A percentile compares a stretch with the other conserved stretches of the same genome.
These are phyloP conservation scores for Rachicladosporium sp. DNA, from an alignment of 2,329 filamentous ascomycete species.

Conservation along the genomic window DNA sequence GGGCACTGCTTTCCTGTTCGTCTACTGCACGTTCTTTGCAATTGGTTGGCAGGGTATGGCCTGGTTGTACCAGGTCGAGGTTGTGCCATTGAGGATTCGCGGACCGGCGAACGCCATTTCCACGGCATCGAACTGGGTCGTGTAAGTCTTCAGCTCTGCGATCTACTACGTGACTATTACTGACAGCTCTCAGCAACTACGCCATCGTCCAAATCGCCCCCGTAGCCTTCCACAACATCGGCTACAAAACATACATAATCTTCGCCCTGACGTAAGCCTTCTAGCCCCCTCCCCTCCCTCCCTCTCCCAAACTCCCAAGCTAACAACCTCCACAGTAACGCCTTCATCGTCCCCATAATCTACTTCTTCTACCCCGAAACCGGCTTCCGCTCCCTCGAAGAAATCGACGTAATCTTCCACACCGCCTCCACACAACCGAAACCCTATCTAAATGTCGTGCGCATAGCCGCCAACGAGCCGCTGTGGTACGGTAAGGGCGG, in stretches of 20 bases:
- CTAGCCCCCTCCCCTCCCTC: too few species aligned
- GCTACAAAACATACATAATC: slow-evolving; percentile 5
- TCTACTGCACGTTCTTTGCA: slow-evolving; percentile 18
- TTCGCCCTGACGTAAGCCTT: slow-evolving; percentile 2
- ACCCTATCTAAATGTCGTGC: slow-evolving; percentile 4
- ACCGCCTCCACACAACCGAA: slow-evolving; percentile 1
- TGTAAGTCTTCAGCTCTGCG: background rate
- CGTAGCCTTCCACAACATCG: slow-evolving; percentile 6
- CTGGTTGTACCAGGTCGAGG: slow-evolving; percentile 16
- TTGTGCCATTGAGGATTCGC: slow-evolving; percentile 23
- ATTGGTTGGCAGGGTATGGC: slow-evolving; percentile 15
- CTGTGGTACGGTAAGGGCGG: slow-evolving; percentile 2
- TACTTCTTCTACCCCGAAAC: slow-evolving; percentile 10
- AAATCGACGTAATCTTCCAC: slow-evolving; percentile 8
- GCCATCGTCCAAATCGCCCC: slow-evolving; percentile 7
- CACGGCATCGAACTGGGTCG: slow-evolving; percentile 4
- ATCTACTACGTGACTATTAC: background rate
- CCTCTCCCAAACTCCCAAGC: too few species aligned
- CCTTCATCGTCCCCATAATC: slow-evolving; percentile 17
- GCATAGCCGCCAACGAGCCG: slow-evolving; percentile 3
- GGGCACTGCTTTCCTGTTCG: slow-evolving; percentile 21
- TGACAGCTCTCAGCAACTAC: slow-evolving; percentile 1
- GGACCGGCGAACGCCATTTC: slow-evolving; percentile 9
- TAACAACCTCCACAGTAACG: slow-evolving; percentile 24
- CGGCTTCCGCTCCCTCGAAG: slow-evolving; percentile 6